Conservation (phyloP, 805 yeast species). For the Ogataea methylovora region DNA sequence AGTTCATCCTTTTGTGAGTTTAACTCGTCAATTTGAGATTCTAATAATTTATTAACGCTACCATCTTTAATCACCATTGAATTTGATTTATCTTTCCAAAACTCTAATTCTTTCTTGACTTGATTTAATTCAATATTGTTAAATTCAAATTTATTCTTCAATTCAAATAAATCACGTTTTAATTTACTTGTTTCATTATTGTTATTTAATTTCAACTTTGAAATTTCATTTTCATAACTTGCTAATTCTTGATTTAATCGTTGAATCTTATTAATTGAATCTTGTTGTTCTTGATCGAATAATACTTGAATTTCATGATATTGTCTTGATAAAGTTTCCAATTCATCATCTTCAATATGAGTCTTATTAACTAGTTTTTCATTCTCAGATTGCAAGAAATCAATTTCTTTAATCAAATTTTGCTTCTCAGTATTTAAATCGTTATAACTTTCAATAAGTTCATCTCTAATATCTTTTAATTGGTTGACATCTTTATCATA, state of each 20-base stretch:
- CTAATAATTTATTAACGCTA: too few relatives aligned
- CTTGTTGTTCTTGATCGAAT: conserved; percentile 19
- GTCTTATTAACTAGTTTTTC: too few relatives aligned
- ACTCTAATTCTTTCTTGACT: conserved; percentile 27
- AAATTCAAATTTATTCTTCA: conserved; percentile 31
- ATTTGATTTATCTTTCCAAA: conserved; percentile 8
- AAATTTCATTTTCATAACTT: conserved; percentile 4
- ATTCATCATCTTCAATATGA: too few relatives aligned
- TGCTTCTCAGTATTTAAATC: too few relatives aligned
- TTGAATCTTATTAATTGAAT: conserved; percentile 26
- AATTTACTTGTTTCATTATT: conserved; percentile 24
- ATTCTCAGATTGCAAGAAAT: too few relatives aligned
- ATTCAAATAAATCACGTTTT: conserved; percentile 26
- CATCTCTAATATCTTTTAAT: conserved; percentile 24
- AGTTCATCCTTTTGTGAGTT: conserved; percentile 1
- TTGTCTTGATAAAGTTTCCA: too few relatives aligned
- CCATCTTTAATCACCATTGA: too few relatives aligned
- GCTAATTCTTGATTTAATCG: conserved; percentile 30
- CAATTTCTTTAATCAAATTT: conserved; percentile 8
- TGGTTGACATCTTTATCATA: conserved; percentile 15
- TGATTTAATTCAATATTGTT: conserved; percentile 31
- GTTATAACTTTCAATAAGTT: too few relatives aligned
- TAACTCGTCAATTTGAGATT: neutral
- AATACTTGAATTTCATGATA: conserved; percentile 3
- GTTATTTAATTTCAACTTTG: too few relatives aligned